A percentile compares a stretch with the other conserved stretches of the same genome.
Evolutionary conservation across 1,139 yeast genomes (phyloP).

Genomic region (Candida frijolesensis): DNA sequence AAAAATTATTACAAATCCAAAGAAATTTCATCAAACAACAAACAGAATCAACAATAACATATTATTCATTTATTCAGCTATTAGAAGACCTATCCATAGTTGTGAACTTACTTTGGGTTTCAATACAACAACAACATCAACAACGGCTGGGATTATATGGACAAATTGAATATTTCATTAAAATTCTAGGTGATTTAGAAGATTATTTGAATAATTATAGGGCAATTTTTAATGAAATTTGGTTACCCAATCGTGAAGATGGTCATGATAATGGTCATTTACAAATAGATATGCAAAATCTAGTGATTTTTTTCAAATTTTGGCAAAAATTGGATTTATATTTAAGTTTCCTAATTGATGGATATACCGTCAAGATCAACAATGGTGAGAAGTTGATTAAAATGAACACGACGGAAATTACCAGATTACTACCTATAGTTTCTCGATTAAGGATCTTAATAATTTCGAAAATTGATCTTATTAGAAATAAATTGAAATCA

Average conservation of each 20-base stretch:
- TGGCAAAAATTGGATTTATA: slow-evolving; percentile 47
- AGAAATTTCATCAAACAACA: slow-evolving; percentile 66
- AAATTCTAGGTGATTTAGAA: slow-evolving; percentile 65
- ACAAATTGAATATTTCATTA: slow-evolving; percentile 61
- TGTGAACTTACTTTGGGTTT: slow-evolving; percentile 60
- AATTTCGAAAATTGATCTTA: slow-evolving; percentile 24
- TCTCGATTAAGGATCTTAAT: slow-evolving; percentile 45
- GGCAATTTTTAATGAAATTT: slow-evolving; percentile 10
- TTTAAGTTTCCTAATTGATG: slow-evolving; percentile 44
- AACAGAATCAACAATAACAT: slow-evolving; percentile 33
- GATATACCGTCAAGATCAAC: slow-evolving; percentile 21
- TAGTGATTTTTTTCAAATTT: slow-evolving; percentile 37
- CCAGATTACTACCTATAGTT: slow-evolving; percentile 49
- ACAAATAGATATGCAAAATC: slow-evolving; percentile 17
- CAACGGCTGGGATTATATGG: slow-evolving; percentile 41
- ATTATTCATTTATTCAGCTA: slow-evolving; percentile 39
- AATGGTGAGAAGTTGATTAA: slow-evolving; percentile 17
- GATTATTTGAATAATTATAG: slow-evolving; percentile 57
- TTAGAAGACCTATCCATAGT: slow-evolving; percentile 47
- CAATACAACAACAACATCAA: slow-evolving; percentile 31
- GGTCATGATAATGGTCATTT: neutral
- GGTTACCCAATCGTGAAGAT: neutral
- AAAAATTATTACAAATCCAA: slow-evolving; percentile 56
- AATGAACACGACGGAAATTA: slow-evolving; percentile 45
- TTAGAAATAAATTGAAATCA: slow-evolving; percentile 15